Evolutionary conservation across 106 monocot species (phyloP), one percentile per base, ranked within the genome.

Genomic region (Gastrodia elata): DNA sequence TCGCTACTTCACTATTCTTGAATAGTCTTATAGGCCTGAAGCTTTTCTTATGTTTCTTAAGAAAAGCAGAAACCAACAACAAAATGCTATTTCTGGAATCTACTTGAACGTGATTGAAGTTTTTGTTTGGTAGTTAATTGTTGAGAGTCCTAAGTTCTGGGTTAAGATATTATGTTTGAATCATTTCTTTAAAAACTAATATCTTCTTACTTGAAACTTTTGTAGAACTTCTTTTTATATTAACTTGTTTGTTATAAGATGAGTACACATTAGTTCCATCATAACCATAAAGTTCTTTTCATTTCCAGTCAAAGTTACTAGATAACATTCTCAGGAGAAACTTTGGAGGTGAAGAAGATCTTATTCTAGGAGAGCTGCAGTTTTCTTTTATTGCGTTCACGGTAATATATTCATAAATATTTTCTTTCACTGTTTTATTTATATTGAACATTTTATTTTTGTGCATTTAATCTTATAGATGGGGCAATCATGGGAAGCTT

Each of bases 401-500:
- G 90, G 90, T 91, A 87, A 37, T 61, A 22, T 10, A 69, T 69
- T 39, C 40, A 40, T 16, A 40, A 40, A 5, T 40, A 16, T 67
- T 40, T 8, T 44, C 20, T 25, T 70, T 27, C 16, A 64, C 20
- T 0, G 32, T 24, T 81, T 42, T 37, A 36, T 67, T 67, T 0
- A 16, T 64, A 28, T 25, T 18, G 42, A 38, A 2, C 34, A 34
- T 78, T 38, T 61, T 10, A 27, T 13, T 35, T 64, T 35, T 11
- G 8, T 44, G 2, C 41, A 56, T 33, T 28, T 81, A 27, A 73
- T 30, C 40, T 57, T 58, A 38, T 78, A 98, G 98, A 93, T 98
- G 93, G 93, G 88, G 25, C 98, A 98, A 78, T 98, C 98, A 71
- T 93, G 93, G 80, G 84, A 98, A 85, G 93, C 87, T 72, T 98